Evolutionary conservation across 2,329 filamentous ascomycete genomes (phyloP), one percentile per base, ranked within the genome.

Genomic region (Colletotrichum sp.): DNA sequence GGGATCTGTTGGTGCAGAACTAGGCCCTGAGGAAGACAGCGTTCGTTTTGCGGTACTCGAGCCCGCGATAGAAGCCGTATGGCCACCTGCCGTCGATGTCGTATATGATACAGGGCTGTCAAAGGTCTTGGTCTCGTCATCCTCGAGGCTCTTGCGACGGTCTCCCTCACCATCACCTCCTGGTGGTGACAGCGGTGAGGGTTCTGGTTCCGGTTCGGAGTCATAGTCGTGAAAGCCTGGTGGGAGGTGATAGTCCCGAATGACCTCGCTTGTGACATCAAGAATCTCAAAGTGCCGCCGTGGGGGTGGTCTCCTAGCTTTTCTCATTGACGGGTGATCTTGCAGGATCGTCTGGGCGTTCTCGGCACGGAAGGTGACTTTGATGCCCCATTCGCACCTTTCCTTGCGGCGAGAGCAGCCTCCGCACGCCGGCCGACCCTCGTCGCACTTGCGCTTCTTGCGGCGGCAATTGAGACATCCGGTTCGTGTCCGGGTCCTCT

Each of bases 361-460:
- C 73, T 85, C 84, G 4, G 80, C 79, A 34, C 84, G 83, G 67
- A 85, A 85, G 6, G 80, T 84, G 34, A 85, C 79, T 80, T 83
- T 84, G 76, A 85, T 78, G 1, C 84, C 84, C 84, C 84, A 85
- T 81, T 84, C 81, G 57, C 84, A 85, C 1, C 64, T 64, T 66
- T 85, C 83, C 30, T 78, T 78, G 5, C 81, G 80, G 12, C 83
- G 81, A 13, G 79, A 75, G 76, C 84, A 85, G 3, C 82, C 82
- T 16, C 83, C 83, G 59, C 84, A 85, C 4, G 81, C 76, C 8
- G 84, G 84, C 1, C 81, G 82, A 8, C 77, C 77, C 72, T 86
- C 84, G 68, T 86, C 84, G 71, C 84, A 85, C 75, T 85, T 85
- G 57, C 84, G 81, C 80, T 85, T 85, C 79, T 83, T 85, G 44